Base-by-base conservation (phyloP, 371 early-diverging fungal genomes). In the Mucor sp. region DNA sequence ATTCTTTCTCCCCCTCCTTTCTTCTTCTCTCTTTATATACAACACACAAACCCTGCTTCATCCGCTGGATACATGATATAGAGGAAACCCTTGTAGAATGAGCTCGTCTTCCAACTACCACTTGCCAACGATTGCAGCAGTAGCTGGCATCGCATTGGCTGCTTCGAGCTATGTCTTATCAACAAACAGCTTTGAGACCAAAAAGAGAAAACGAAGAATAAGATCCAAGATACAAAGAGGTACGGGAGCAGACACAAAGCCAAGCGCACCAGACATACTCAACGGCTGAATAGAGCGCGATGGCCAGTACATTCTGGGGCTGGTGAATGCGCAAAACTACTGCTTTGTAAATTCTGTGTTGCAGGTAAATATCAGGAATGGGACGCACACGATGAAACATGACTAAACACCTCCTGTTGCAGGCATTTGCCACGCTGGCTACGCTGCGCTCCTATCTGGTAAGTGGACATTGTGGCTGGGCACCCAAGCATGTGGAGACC, bases 281-380 rank as follows among this genome's bases (percentile, higher is more conserved):
- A 55, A 55, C 12, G 47, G 6, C 0, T 35, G 28, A 57, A 25
- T 53, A 82, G 83, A 83, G 60, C 82, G 81, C 27, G 83, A 83
- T 69, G 83, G 75, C 7, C 68, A 69, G 47, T 83, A 74, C 57
- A 74, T 88, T 35, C 74, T 80, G 60, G 96, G 96, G 6, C 82
- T 96, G 32, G 81, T 89, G 44, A 96, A 96, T 68, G 78, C 89
- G 30, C 95, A 95, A 37, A 96, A 96, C 74, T 90, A 94, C 47
- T 96, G 96, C 80, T 96, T 95, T 69, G 80, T 95, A 68, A 95
- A 95, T 76, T 87, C 91, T 21, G 93, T 94, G 8, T 71, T 95
- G 39, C 96, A 96, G 85, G 90, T 89, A 68, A 57, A 14, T 9
- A 64, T 47, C 15, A 27, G n/a, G 15, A 48, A 23, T 17, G 48